Evolutionary conservation across 495 filamentous ascomycete species (phyloP), one percentile per base, ranked within the genome.

Genomic region (Letharia lupina): DNA sequence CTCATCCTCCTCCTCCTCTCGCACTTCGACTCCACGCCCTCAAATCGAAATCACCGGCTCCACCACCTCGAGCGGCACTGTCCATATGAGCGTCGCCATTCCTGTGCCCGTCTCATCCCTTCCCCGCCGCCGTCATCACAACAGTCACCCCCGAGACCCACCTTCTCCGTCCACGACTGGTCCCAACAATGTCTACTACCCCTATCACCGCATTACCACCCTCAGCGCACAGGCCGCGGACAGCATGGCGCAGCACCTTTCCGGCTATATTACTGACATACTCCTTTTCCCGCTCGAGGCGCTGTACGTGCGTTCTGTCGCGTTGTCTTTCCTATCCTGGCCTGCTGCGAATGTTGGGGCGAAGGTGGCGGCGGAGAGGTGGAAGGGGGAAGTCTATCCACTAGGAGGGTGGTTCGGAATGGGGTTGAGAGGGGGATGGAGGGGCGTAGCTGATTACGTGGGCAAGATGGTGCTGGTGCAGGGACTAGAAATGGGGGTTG

Each of bases 141-240:
- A 18, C 37, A n/a, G 1, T 8, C 28, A 35, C 12, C 52, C 28
- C 15, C 48, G 23, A 28, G 48, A 31, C n/a, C 40, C 45, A n/a
- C 10, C 39, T 56, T 56, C 63, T 33, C 44, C 64, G 67, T 63
- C 50, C 62, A 13, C 70, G 52, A n/a, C 68, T 64, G 33, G 71
- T 37, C 50, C 39, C 62, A 67, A 60, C 69, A 20, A 45, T 4
- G 23, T 57, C 42, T 37, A 66, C 42, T 28, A 35, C 10, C 70
- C 42, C 64, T 64, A 73, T 23, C 76, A 82, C 65, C 75, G 81
- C 61, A 75, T 83, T 5, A 84, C 81, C 1, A 75, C 80, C 5
- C 79, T 84, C n/a, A 80, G 80, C n/a, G 74, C 77, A 7, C 75
- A 80, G 57, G 76, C 77, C 4, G 75, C 79, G 8, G 76, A 80